Conservation (phyloP, 257 asterid genomes). For the Solanum okadae region DNA sequence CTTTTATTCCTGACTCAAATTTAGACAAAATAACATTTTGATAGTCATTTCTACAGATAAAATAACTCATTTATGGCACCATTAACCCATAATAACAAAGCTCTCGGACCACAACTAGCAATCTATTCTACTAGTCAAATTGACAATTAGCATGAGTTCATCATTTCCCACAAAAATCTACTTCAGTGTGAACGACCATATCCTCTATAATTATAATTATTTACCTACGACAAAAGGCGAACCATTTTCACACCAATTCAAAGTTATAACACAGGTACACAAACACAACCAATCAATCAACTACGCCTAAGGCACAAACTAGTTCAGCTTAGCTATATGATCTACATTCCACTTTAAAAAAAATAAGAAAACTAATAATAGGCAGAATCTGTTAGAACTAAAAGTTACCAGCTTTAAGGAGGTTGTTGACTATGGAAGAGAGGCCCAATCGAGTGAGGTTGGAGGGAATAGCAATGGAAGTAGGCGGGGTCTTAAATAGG, state of each 20-base stretch:
- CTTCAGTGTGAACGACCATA: neutral
- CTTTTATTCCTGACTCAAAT: neutral
- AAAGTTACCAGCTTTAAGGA: constrained; percentile 44
- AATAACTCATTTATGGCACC: neutral
- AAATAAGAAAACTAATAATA: neutral
- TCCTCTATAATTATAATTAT: neutral
- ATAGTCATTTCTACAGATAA: neutral
- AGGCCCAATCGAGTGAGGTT: constrained; percentile 66
- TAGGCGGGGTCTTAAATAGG: constrained; percentile 36
- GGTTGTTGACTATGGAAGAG: constrained; percentile 55
- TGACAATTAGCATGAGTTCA: neutral
- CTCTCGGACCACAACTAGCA: neutral
- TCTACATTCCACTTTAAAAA: neutral
- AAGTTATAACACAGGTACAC: neutral
- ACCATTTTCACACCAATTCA: neutral
- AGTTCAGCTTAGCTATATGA: neutral
- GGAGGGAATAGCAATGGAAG: constrained; percentile 71
- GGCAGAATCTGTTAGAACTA: neutral
- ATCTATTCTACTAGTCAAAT: neutral
- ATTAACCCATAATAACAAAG: neutral
- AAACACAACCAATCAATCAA: neutral
- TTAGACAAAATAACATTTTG: neutral
- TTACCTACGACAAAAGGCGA: neutral
- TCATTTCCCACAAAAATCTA: neutral
- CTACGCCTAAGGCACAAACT: neutral